Percentiles rank a stretch among this genome's conserved stretches.
Conservation (phyloP, 108 stramenopile genomes). For the Seminavis robusta region DNA sequence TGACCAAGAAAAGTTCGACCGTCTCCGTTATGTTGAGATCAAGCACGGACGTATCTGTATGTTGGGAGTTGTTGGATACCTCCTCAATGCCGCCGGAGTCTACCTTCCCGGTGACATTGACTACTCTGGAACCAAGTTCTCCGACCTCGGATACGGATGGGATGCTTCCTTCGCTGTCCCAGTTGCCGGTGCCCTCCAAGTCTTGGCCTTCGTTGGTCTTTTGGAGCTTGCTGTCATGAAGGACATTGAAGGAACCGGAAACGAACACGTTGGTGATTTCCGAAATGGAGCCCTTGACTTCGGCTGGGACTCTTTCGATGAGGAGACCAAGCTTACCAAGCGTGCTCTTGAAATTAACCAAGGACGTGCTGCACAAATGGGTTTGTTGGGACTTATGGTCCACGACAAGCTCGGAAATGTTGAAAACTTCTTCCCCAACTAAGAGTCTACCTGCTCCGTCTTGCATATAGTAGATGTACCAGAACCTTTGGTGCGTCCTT, state of each 20-base stretch:
- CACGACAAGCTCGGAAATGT: conserved; percentile 55
- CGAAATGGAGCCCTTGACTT: conserved; percentile 70
- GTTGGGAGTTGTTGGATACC: conserved; percentile 62
- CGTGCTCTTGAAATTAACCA: conserved; percentile 75
- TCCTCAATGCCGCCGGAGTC: conserved; percentile 30
- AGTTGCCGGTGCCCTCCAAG: conserved; percentile 40
- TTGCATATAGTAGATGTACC: no score
- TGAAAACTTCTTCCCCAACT: no score
- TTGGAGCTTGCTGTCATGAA: conserved; percentile 58
- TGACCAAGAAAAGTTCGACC: conserved; percentile 53
- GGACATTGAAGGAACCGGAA: conserved; percentile 34
- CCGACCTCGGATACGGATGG: conserved; percentile 44
- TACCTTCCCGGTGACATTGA: conserved; percentile 57
- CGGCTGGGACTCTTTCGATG: conserved; percentile 59
- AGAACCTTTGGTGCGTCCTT: no score
- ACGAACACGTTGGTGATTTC: conserved; percentile 70
- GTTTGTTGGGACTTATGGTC: conserved; percentile 67
- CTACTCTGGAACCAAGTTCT: conserved; percentile 31
- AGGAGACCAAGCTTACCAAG: conserved; percentile 60
- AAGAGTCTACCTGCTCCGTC: no score
- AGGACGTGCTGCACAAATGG: conserved; percentile 71
- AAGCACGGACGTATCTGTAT: conserved; percentile 92
- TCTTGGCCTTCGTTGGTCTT: conserved; percentile 65
- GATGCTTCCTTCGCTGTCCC: conserved; percentile 36
- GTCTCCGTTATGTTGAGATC: conserved; percentile 83